These are phyloP conservation scores for Stygiomarasmius scandens DNA, from an alignment of 1,284 basidiomycete species.

Conservation along the genomic window DNA sequence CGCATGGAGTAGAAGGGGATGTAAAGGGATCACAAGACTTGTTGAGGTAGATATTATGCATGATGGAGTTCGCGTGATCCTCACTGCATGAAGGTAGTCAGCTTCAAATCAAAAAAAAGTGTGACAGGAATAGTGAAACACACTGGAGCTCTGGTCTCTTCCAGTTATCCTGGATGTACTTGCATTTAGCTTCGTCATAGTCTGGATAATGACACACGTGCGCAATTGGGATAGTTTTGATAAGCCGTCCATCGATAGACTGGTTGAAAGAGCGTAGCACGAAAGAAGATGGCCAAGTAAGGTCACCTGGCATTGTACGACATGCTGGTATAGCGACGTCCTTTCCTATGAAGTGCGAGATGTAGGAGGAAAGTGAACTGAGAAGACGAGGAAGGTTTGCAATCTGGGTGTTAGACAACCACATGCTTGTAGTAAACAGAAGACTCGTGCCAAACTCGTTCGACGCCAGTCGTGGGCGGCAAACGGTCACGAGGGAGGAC, in stretches of 20 bases:
- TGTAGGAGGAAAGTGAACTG: neutral
- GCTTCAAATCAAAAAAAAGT: neutral
- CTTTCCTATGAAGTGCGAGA: neutral
- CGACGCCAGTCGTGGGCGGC: too few relatives aligned
- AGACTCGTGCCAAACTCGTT: too few relatives aligned
- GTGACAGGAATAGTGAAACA: neutral
- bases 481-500: too few relatives aligned
- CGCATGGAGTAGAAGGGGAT: conserved; percentile 16
- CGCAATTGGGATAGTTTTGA: conserved; percentile 24
- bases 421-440: too few relatives aligned
- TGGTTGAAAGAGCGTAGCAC: conserved; percentile 26
- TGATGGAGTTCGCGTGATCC: conserved; percentile 16
- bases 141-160: conserved; percentile 19
- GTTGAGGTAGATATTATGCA: conserved; percentile 21
- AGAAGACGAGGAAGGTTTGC: neutral
- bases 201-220: conserved; percentile 19
- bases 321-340: neutral
- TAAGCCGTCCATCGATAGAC: conserved; percentile 24
- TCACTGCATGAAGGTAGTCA: conserved; percentile 1
- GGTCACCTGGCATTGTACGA: conserved; percentile 17
- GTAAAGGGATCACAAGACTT: conserved; percentile 27
- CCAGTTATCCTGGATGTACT: conserved; percentile 18
- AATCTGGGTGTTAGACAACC: neutral
- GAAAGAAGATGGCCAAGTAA: conserved; percentile 21
- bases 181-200: conserved; percentile 14